Evolutionary conservation across 768 basidiomycete species (phyloP), one percentile per base, ranked within the genome.

Genomic region (Chalciporus pseudorubinellus): DNA sequence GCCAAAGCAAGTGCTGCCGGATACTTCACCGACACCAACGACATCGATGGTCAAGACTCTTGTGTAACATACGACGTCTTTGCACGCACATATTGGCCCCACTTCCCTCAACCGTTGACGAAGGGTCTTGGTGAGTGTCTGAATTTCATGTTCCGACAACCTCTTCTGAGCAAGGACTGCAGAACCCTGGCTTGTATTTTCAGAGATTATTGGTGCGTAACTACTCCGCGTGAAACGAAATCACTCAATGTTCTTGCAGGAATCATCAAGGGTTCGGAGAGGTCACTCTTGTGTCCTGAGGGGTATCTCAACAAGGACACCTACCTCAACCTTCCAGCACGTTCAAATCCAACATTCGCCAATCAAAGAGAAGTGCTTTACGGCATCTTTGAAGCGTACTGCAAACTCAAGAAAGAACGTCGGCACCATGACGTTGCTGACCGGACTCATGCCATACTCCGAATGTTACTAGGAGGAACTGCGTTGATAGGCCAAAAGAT

Each of bases 261-360:
- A 28, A 78, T 84, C 6, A 82, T 89, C 54, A 77, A 81, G 59
- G 87, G 87, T n/a, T 85, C 86, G 0, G 84, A 87, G 60, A 67
- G 69, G 42, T 70, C 84, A 0, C 49, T 81, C 8, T 48, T 49
- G 0, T 67, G 58, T 46, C 61, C 59, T 2, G 56, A 62, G 3
- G 66, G 77, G 3, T 74, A 68, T 61, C 69, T 88, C 4, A 73
- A 77, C 44, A 63, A 66, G 31, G 53, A 62, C 1, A 58, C 70
- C 0, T 89, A 89, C 58, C 59, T 70, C 34, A 58, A 59, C 29
- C 71, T 84, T 21, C 80, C 84, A 39, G 57, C 72, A 39, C 76
- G 85, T 3, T 70, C 73, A 0, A 78, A 85, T 12, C 73, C 77
- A 3, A 75, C 78, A 0, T 86, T 87, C 58, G 74, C 82, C 0